Evolutionary conservation across 495 filamentous ascomycete genomes (phyloP), one percentile per base, ranked within the genome.

Genomic region (Pseudevernia furfuracea): DNA sequence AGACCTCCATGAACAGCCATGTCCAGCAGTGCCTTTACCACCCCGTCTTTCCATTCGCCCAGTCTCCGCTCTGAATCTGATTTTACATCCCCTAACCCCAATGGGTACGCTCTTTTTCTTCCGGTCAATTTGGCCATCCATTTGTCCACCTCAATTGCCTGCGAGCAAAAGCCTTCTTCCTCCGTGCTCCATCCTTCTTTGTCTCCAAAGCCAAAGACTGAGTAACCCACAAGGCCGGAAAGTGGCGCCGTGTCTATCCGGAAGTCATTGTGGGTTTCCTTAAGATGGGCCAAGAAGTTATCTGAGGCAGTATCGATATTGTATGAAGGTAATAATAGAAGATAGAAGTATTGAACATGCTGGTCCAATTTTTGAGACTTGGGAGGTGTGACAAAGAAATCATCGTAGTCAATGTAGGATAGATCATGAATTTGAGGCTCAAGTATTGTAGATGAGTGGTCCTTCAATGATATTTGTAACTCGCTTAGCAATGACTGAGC

Each of bases 41-140:
- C 74, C 14, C 94, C 92, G 23, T 72, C 68, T 19, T 80, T 80
- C 93, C 93, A 97, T 70, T 96, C 90, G 25, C 80, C 75, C 53
- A 97, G 69, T 36, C 86, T 79, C 30, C 80, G 70, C 46, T 78
- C 75, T 17, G 84, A 84, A 70, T 92, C 87, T 25, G 78, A 82
- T 74, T 91, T 96, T 55, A 89, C 83, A 77, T 97, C 91, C 2
- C 88, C 91, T 79, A 92, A 85, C 3, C 93, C 93, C 4, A 97
- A 75, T 3, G 93, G 94, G 69, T 86, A 97, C 0, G 90, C 87
- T 60, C 87, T 74, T 74, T 89, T 94, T 66, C 85, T 81, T 4
- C 85, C 88, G 0, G 91, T 96, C 62, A 97, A 78, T 69, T 88
- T 94, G 41, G 93, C 92, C 85, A 97, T 88, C 94, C 93, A 97